phyloP scores from a whole-genome alignment of 495 filamentous ascomycete species.

The Lepraria neglecta region DNA sequence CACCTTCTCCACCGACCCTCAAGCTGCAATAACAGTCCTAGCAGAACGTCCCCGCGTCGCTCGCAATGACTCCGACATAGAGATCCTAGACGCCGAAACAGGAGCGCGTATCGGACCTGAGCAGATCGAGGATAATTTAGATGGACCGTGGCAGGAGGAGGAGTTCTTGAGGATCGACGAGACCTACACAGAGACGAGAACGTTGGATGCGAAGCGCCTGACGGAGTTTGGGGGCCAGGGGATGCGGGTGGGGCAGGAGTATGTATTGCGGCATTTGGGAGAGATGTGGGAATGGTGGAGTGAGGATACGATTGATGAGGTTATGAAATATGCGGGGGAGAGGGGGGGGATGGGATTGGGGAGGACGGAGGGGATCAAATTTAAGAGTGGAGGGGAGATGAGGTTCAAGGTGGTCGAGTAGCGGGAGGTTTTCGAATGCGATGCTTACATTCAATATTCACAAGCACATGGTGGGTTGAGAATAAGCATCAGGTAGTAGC shows the following conservation, averaged over 20 bases:
- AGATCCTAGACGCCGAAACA: constrained; percentile 19
- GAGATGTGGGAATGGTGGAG: constrained; percentile 15
- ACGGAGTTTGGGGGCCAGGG: constrained; percentile 11
- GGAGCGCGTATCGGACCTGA: constrained; percentile 13
- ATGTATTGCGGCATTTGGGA: constrained; percentile 12
- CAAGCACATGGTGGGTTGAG: no score
- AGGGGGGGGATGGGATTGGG: constrained; percentile 10
- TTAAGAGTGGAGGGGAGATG: constrained; percentile 10
- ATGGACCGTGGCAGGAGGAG: constrained; percentile 18
- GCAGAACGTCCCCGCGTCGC: constrained; percentile 15
- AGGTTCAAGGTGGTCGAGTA: constrained; percentile 10
- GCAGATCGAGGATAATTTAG: constrained; percentile 12
- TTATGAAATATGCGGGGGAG: constrained; percentile 19
- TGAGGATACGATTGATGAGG: constrained; percentile 18
- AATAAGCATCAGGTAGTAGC: no score
- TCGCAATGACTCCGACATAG: constrained; percentile 11
- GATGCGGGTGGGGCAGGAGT: constrained; percentile 12
- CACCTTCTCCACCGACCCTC: constrained; percentile 11
- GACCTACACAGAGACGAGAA: constrained; percentile 15
- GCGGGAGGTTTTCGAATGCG: not conserved
- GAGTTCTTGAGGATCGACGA: constrained; percentile 15
- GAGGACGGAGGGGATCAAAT: constrained; percentile 1
- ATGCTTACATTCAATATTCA: no score
- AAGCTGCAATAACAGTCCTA: constrained; percentile 11
- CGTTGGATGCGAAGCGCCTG: constrained; percentile 6